Conservation (phyloP, 306 rosid genomes). For the Prunus armeniaca region DNA sequence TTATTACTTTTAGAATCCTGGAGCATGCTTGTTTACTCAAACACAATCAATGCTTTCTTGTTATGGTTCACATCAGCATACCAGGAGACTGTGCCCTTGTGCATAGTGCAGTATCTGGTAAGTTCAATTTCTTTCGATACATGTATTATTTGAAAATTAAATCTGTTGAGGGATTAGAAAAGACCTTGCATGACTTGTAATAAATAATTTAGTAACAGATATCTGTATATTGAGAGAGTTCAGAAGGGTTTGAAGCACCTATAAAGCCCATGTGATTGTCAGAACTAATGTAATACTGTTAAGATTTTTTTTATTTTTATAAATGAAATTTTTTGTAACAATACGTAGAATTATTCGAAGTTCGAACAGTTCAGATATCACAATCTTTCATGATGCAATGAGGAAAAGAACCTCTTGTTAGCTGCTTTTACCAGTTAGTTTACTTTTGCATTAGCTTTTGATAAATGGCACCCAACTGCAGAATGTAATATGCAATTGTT, state of each 20-base stretch:
- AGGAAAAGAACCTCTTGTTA: neutral
- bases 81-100: slow-evolving; percentile 93
- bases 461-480: neutral
- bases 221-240: neutral
- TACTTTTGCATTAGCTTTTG: neutral
- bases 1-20: slow-evolving; percentile 65
- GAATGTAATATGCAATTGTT: neutral
- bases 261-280: too few relatives aligned
- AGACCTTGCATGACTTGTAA: neutral
- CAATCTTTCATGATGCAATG: neutral
- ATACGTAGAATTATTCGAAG: neutral
- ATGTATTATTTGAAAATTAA: neutral
- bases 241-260: neutral
- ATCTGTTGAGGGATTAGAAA: neutral
- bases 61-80: slow-evolving; percentile 78
- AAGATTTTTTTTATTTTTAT: neutral
- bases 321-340: too few relatives aligned
- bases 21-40: slow-evolving; percentile 75
- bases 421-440: neutral
- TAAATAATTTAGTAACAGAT: neutral
- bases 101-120: slow-evolving; percentile 56
- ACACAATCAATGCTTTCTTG: slow-evolving; percentile 70
- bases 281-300: neutral
- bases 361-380: neutral
- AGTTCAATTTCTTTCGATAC: slow-evolving; percentile 22